These are phyloP conservation scores for Lasiodiplodia citricola DNA, from an alignment of 2,329 filamentous ascomycete genomes.

Conservation along the genomic window DNA sequence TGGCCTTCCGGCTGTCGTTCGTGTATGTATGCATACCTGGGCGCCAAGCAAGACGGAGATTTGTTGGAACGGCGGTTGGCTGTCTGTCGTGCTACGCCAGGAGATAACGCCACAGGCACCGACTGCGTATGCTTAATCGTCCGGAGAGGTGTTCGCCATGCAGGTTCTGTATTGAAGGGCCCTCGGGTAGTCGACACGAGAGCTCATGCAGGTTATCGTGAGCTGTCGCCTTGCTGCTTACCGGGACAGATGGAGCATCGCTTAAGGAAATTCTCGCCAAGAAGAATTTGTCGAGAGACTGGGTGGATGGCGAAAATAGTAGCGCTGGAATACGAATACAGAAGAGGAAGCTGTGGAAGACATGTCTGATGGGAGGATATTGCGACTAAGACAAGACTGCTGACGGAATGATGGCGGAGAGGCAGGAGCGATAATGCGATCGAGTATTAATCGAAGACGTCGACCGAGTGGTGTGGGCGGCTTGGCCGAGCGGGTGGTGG, in stretches of 20 bases:
- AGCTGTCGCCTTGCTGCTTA: not conserved
- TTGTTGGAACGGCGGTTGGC: not conserved
- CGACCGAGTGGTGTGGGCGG: no score
- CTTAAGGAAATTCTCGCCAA: not conserved
- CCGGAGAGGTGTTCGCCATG: no score
- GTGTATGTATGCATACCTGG: not conserved
- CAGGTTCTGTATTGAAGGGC: not conserved
- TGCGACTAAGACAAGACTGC: not conserved
- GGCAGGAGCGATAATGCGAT: not conserved
- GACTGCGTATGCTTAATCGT: not conserved
- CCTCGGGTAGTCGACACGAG: no score
- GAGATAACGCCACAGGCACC: conserved; percentile 3
- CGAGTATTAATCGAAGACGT: not conserved
- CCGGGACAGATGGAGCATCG: not conserved
- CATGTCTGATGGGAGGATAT: not conserved
- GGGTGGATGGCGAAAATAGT: not conserved
- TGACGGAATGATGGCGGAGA: no score
- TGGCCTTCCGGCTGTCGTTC: not conserved
- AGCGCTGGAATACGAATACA: not conserved
- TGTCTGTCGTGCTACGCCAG: not conserved
- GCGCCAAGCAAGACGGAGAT: conserved; percentile 10
- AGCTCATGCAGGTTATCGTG: not conserved
- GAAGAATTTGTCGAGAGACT: not conserved
- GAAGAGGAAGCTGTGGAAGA: conserved; percentile 1
- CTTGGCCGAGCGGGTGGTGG: no score